Evolutionary conservation across 1,139 yeast genomes (phyloP), one percentile per base, ranked within the genome.

Genomic region (Suhomyces maxii): DNA sequence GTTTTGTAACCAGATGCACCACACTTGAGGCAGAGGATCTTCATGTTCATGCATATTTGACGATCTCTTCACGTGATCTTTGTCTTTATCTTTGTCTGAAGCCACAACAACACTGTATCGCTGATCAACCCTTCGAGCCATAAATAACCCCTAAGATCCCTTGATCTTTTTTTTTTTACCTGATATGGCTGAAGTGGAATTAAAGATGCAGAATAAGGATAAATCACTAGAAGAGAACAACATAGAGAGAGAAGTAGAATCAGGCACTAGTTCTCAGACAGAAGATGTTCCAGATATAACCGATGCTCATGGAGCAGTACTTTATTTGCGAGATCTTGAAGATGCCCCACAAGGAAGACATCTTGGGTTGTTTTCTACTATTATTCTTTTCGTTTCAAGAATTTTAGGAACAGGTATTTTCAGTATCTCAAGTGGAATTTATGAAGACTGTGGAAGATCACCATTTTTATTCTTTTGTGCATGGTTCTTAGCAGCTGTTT

Each of bases 351-450:
- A 83, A 53, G 91, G 93, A 1, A 69, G 93, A 32, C 90, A 86
- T 61, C 61, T 86, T 49, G 91, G 91, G 0, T 60, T 83, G 2
- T 84, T 77, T 55, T 82, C 89, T 6, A 84, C 88, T 0, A 73
- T 83, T 41, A 76, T 84, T 18, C 53, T 84, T 48, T 83, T 84
- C 54, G 75, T 86, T 3, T 81, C 88, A 25, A 68, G 90, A 49
- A 85, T 86, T 37, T 71, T 86, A n/a, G 93, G 93, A 0, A 82
- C 89, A 1, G 93, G 93, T 0, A 85, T 86, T 13, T 84, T 86
- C 65, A 84, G 89, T 12, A 80, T 84, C 1, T 84, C 91, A 0
- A 77, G 87, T 13, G 80, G 84, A 25, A 80, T 86, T 34, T 84
- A 79, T 56, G 77, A 76, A 38, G 86, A 84, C 55, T 80, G 83